These are phyloP conservation scores for Viola odorata DNA, from an alignment of 345 rosid species.

Conservation along the genomic window DNA sequence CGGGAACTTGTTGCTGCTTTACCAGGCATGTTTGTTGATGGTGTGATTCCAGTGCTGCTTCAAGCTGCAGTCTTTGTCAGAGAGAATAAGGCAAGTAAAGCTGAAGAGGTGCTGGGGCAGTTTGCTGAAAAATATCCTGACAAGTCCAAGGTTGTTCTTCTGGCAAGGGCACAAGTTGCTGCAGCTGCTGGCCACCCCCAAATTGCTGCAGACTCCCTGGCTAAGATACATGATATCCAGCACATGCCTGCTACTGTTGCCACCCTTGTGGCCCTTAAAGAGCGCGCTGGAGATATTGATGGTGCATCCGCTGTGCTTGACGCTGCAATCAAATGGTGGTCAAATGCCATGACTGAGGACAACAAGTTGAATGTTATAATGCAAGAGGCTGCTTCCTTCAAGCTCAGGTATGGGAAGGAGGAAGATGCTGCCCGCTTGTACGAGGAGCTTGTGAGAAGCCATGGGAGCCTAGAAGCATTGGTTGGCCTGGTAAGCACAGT, in stretches of 20 bases:
- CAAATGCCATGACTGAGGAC: slow-evolving; percentile 76
- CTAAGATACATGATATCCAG: slow-evolving; percentile 70
- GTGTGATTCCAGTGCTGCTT: slow-evolving; percentile 61
- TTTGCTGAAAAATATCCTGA: slow-evolving; percentile 63
- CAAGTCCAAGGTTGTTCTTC: slow-evolving; percentile 56
- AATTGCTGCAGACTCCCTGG: slow-evolving; percentile 76
- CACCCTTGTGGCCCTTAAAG: slow-evolving; percentile 81
- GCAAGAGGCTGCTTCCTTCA: slow-evolving; percentile 95
- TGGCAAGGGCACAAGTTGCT: slow-evolving; percentile 92
- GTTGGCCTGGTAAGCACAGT: slow-evolving; percentile 86
- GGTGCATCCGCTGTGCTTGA: slow-evolving; percentile 73
- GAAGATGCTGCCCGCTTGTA: slow-evolving; percentile 75
- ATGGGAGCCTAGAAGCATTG: slow-evolving; percentile 64
- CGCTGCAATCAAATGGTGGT: slow-evolving; percentile 88
- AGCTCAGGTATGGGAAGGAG: slow-evolving; percentile 74
- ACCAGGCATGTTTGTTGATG: slow-evolving; percentile 55
- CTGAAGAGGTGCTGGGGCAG: slow-evolving; percentile 75
- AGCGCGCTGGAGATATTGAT: slow-evolving; percentile 81
- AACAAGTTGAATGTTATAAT: slow-evolving; percentile 57
- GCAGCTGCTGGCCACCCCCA: slow-evolving; percentile 77
- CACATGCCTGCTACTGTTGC: slow-evolving; percentile 93
- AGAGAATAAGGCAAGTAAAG: slow-evolving; percentile 82
- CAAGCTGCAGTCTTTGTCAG: slow-evolving; percentile 85
- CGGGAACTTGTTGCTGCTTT: slow-evolving; percentile 71
- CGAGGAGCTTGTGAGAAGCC: slow-evolving; percentile 74